Conservation (phyloP, 257 asterid species). For the Handroanthus guayacan region DNA sequence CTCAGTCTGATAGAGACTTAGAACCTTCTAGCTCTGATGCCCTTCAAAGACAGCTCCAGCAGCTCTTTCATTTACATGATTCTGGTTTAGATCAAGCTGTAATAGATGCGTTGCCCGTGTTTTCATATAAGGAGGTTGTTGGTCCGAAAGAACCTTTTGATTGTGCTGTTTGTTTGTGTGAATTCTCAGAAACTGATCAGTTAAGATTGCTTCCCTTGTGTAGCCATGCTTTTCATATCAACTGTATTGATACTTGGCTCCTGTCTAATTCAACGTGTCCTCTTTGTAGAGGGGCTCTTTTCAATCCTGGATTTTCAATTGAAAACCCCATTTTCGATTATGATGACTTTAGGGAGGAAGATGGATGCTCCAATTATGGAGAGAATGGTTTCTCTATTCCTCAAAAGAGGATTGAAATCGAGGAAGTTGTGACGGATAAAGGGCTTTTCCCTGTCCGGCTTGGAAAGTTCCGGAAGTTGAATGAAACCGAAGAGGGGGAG, state of each 20-base stretch:
- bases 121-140: conserved; percentile 77
- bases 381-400: conserved; percentile 49
- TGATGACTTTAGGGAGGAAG: conserved; percentile 72
- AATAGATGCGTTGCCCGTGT: conserved; percentile 87
- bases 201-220: conserved; percentile 87
- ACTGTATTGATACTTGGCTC: conserved; percentile 96
- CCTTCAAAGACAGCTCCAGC: conserved; percentile 90
- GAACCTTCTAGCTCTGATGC: conserved; percentile 73
- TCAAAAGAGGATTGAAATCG: conserved; percentile 66
- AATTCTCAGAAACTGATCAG: conserved; percentile 75
- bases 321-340: conserved; percentile 84
- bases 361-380: conserved; percentile 48
- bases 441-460: conserved; percentile 75
- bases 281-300: conserved; percentile 84
- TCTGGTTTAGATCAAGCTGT: conserved; percentile 92
- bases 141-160: conserved; percentile 93
- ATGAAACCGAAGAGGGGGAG: conserved; percentile 43
- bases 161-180: conserved; percentile 94
- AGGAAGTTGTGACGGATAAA: conserved; percentile 56
- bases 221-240: conserved; percentile 94
- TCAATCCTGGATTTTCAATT: conserved; percentile 71
- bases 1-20: conserved; percentile 61
- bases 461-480: conserved; percentile 58
- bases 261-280: conserved; percentile 91
- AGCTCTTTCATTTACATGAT: conserved; percentile 87